These are phyloP conservation scores for Albatrellus ellisii DNA, from an alignment of 768 basidiomycete genomes.

Conservation along the genomic window DNA sequence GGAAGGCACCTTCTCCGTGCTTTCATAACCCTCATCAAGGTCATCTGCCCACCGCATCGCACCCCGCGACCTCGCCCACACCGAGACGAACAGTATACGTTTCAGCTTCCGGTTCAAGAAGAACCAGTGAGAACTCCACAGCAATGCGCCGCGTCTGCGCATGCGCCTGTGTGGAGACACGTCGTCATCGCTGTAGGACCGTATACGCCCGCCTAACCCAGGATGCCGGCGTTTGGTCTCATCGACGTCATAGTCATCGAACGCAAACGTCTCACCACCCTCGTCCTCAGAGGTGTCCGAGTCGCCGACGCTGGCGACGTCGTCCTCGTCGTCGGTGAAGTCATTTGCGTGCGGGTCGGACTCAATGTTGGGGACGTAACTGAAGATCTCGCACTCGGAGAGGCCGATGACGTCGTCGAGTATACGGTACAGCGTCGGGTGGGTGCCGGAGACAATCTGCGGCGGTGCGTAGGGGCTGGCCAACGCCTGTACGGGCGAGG, in stretches of 20 bases:
- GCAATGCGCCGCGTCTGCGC: slow-evolving; percentile 57
- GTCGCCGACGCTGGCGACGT: slow-evolving; percentile 49
- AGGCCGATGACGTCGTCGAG: slow-evolving; percentile 87
- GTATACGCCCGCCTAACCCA: slow-evolving; percentile 14
- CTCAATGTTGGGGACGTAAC: slow-evolving; percentile 86
- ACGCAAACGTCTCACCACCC: slow-evolving; percentile 62
- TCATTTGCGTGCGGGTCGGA: slow-evolving; percentile 88
- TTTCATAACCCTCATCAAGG: slow-evolving; percentile 20
- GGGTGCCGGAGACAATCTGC: slow-evolving; percentile 67
- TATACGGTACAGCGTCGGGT: slow-evolving; percentile 77
- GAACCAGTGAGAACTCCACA: slow-evolving; percentile 98
- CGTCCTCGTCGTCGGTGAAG: slow-evolving; percentile 69
- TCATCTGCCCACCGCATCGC: slow-evolving; percentile 32
- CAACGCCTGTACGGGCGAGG: slow-evolving; percentile 48
- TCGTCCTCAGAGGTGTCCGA: slow-evolving; percentile 50
- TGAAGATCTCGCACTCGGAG: slow-evolving; percentile 89
- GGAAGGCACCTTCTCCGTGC: slow-evolving; percentile 17
- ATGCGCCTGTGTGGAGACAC: slow-evolving; percentile 28
- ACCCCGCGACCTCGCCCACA: slow-evolving; percentile 74
- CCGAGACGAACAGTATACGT: slow-evolving; percentile 82
- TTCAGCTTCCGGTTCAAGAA: slow-evolving; percentile 90
- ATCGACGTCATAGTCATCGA: slow-evolving; percentile 72
- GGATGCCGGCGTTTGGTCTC: slow-evolving; percentile 23
- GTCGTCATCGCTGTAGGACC: slow-evolving; percentile 23
- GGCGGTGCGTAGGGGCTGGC: slow-evolving; percentile 61